Base-by-base conservation (phyloP, 441 rosid genomes). In the Aleurites moluccanus region DNA sequence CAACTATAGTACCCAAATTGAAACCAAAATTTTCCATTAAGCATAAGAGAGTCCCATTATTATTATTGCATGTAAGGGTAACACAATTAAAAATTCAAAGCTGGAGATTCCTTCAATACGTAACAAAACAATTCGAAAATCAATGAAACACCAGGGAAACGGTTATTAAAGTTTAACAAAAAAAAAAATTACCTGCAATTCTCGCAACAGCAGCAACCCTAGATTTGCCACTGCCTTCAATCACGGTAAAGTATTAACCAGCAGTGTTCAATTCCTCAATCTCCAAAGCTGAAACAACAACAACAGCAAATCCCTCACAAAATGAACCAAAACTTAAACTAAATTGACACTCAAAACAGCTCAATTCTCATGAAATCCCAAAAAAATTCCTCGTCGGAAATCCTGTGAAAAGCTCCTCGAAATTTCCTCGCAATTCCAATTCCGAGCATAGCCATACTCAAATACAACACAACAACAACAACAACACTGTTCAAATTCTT, bases 231-330 rank as follows among this genome's bases (percentile, higher is more conserved):
- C 65, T 15, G 53, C 64, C 73, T 70, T 56, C 73, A 70, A 56
- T 21, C 8, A 56, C 73, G 40, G 42, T 45, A 2, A 23, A 15
- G 66, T 42, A 21, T 27, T 59, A 25, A 57, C 8, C 25, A 0
- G 65, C 74, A 40, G 56, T 13, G 8, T 35, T 25, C 10, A 42
- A 57, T 59, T 44, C 40, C 10, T 59, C 9, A 57, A 45, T 66
- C 55, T 55, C 55, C 38, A 38, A 38, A 40, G 23, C 73, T 53
- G 49, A 53, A 50, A 69, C 30, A 35, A 53, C 61, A 50, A 70
- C 33, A 23, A 55, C 63, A 13, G 3, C 55, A 27, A 59, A 70
- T 42, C 50, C 72, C 42, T 30, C 50, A 3, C 13, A 55, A 55
- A 25, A 55, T 13, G 18, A 69, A 69, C 14, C 7, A 70, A 40